Evolutionary conservation across 2,329 filamentous ascomycete species (phyloP), one percentile per base, ranked within the genome.

Genomic region (Pleurostoma richardsiae): DNA sequence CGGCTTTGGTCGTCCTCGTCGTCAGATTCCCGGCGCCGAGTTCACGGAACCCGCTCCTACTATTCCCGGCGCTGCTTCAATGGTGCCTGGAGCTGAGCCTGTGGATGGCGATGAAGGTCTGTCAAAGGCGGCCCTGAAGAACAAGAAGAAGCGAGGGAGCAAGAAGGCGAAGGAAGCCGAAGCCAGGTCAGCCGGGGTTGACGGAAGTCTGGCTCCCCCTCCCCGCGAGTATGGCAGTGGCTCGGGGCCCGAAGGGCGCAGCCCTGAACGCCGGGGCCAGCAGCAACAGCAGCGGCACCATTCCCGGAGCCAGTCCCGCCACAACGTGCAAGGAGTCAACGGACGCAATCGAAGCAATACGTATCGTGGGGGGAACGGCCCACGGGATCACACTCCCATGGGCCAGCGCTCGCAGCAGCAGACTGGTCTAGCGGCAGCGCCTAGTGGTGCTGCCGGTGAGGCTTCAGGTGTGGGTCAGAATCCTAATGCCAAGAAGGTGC

Each of bases 91-190:
- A 4, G 82, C 86, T 10, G 80, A 77, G 50, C 73, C 79, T 33
- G 78, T 53, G 66, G 85, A 68, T 71, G 84, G 78, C 64, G 86
- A 90, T 50, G 88, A 88, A 56, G 84, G 79, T 56, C 66, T 94
- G 51, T 91, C 88, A 52, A 95, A 94, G 72, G 82, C 86, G 45
- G 90, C 88, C 10, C 73, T 89, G 57, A 96, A 96, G 79, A 96
- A 96, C 72, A 97, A 97, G 82, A 97, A 97, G 82, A 97, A 97
- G 80, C 82, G 94, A 56, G 88, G 88, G 54, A 80, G 76, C 55
- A 96, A 95, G 77, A 97, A 96, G 71, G 80, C 81, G 44, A 94
- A 91, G 63, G 90, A 94, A 41, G 79, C 75, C 5, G 88, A 89
- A 19, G 82, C 80, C 43, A 84, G 83, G 29, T 48, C 45, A 31